Evolutionary conservation across 495 filamentous ascomycete genomes (phyloP), one percentile per base, ranked within the genome.

Genomic region (Xeromyces bisporus): DNA sequence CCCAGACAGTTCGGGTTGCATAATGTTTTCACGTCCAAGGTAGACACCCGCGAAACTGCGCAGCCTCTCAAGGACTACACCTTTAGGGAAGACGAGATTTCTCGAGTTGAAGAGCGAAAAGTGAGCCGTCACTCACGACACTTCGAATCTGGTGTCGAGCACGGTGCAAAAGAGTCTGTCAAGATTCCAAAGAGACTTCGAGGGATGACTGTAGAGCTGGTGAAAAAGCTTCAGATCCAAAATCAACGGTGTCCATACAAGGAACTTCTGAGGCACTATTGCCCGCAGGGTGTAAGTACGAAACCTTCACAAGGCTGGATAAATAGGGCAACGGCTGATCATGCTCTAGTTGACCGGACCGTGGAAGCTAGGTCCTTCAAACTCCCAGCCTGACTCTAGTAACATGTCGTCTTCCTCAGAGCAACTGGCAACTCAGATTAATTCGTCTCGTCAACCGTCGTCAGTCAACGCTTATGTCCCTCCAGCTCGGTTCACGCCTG

Each of bases 1-100:
- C 89, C 89, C 18, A 66, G 77, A 12, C 84, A 96, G 47, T 94
- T 92, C 46, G 71, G 72, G 2, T 57, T 97, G 8, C 80, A 87
- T 40, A 97, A 93, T 54, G 81, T 77, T n/a, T 94, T 96, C 42
- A 80, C 78, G 0, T 73, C 70, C 1, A 47, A 56, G 7, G 58
- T 77, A 9, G 66, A 87, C 42, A 47, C 43, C 10, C 68, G 52
- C 17, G 69, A 84, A 37, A 83, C 72, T 0, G 56, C 64, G 0
- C 74, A 82, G 29, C 62, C 65, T 18, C 73, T 85, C 41, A 86
- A 81, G 39, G 80, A 89, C 45, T 87, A 86, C 41, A 80, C 76
- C 2, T 49, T 80, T 4, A 69, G 87, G 15, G 89, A 94, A 44
- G 64, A 80, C 16, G 87, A 94, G 39, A 93, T 94, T 27, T 39